A percentile compares a stretch with the other conserved stretches of the same genome.
Conservation (phyloP, 1,284 basidiomycete genomes). For the Coniophora puteana region DNA sequence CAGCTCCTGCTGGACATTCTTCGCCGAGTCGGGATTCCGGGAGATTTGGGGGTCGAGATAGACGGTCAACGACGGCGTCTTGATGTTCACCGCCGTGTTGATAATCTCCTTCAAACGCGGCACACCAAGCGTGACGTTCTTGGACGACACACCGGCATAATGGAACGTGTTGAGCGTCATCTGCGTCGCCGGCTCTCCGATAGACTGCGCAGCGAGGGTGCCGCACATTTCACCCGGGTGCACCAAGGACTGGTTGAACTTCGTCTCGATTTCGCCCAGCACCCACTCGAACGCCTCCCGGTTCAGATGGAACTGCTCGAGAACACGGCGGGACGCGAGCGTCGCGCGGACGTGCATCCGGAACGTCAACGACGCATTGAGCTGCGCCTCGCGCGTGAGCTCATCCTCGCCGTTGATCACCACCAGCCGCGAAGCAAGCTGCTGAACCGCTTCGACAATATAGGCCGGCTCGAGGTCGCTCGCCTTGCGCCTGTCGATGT, state of each 20-base stretch:
- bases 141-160: conserved; percentile 97
- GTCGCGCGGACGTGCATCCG: conserved; percentile 90
- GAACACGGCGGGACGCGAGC: conserved; percentile 78
- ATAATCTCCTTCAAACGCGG: conserved; percentile 98
- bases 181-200: conserved; percentile 98
- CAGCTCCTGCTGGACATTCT: conserved; percentile 89
- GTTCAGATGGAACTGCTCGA: conserved; percentile 86
- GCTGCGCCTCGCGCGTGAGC: conserved; percentile 75
- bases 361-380: conserved; percentile 91
- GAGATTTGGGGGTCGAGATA: conserved; percentile 80
- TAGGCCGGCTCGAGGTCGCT: conserved; percentile 89
- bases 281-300: conserved; percentile 97
- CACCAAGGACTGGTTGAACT: conserved; percentile 89
- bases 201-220: conserved; percentile 96
- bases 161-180: conserved; percentile 99
- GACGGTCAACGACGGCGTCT: conserved; percentile 93
- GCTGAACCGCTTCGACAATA: conserved; percentile 78
- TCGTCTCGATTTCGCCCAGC: conserved; percentile 91
- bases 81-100: conserved; percentile 98
- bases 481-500: conserved; percentile 91
- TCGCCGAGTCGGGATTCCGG: conserved; percentile 54
- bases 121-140: conserved; percentile 97
- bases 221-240: conserved; percentile 99
- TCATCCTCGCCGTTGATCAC: conserved; percentile 86
- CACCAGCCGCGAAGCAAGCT: conserved; percentile 68